phyloP scores from a whole-genome alignment of 148 eudicot species.

The Chenopodium album region DNA sequence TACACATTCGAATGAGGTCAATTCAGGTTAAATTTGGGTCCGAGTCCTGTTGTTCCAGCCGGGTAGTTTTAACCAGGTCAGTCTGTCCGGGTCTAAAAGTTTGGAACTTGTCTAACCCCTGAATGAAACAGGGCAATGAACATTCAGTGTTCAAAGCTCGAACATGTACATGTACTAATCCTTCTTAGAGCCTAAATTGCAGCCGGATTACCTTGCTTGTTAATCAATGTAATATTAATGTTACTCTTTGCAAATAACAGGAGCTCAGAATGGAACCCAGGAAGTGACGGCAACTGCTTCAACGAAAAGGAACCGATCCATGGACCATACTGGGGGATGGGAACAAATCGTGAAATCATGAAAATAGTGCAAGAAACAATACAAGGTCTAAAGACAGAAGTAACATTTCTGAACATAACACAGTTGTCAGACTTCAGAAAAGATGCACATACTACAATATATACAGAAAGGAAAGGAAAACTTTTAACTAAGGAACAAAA shows the following conservation, averaged over 20 bases:
- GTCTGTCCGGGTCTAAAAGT: no score
- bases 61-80: no score
- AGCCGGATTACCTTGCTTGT: neutral
- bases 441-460: constrained; percentile 84
- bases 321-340: constrained; percentile 75
- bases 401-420: constrained; percentile 67
- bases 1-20: no score
- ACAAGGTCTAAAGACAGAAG: constrained; percentile 41
- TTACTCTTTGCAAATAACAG: constrained; percentile 26
- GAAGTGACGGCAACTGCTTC: constrained; percentile 78
- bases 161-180: neutral
- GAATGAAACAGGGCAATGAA: no score
- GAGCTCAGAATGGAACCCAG: constrained; percentile 94
- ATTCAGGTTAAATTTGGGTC: no score
- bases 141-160: no score
- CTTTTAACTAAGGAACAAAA: constrained; percentile 72
- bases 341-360: constrained; percentile 71
- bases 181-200: neutral
- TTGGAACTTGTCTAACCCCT: no score
- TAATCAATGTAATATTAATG: neutral
- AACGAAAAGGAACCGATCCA: constrained; percentile 64
- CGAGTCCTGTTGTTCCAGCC: no score
- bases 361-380: constrained; percentile 51
- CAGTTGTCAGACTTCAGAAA: constrained; percentile 79
- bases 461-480: constrained; percentile 74